Base-by-base conservation (phyloP, 2,329 filamentous ascomycete species). In the Thielaviopsis musarum region DNA sequence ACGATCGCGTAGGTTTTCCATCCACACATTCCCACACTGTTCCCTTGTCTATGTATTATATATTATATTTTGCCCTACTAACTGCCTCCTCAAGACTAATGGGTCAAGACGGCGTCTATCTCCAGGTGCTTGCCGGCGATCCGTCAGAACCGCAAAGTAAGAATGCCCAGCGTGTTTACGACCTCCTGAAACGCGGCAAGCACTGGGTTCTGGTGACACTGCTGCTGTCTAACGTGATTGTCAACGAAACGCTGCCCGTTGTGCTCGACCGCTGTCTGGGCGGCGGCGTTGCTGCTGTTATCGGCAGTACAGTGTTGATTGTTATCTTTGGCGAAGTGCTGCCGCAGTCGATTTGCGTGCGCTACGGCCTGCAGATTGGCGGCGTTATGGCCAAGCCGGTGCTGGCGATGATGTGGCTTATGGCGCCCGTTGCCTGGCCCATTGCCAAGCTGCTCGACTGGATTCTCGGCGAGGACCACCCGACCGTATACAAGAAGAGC, bases 261-360 rank as follows among this genome's bases (percentile, higher is more conserved):
- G 88, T 98, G 12, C 80, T 98, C 57, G 93, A 98, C 72, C 80
- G 93, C 60, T 95, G 90, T 60, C 80, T 98, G 19, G 93, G 93
- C 30, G 93, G 93, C 65, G 93, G 93, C 64, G 91, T 94, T 76
- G 91, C 91, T 62, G 93, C 93, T 62, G 89, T 97, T 22, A 78
- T 97, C 57, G 90, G 91, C 66, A 94, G 89, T 75, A 98, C 93
- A 1, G 81, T 94, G 15, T 74, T 97, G 63, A 97, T 98, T 71
- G 93, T 98, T 69, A 96, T 98, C 66, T 98, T 98, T 70, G 93
- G 93, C 66, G 93, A 98, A 75, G 83, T 98, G 64, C 87, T 95
- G 26, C 93, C 93, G 34, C 93, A 98, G 70, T 96, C 91, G 24
- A 81, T 97, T 65, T 98, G 93, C 70, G 93, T 97, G 64, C 88